Percentiles rank a stretch among this genome's conserved stretches.
These are phyloP conservation scores for Apiotrichum mycotoxinovorans DNA, from an alignment of 1,284 basidiomycete genomes.

Conservation along the genomic window DNA sequence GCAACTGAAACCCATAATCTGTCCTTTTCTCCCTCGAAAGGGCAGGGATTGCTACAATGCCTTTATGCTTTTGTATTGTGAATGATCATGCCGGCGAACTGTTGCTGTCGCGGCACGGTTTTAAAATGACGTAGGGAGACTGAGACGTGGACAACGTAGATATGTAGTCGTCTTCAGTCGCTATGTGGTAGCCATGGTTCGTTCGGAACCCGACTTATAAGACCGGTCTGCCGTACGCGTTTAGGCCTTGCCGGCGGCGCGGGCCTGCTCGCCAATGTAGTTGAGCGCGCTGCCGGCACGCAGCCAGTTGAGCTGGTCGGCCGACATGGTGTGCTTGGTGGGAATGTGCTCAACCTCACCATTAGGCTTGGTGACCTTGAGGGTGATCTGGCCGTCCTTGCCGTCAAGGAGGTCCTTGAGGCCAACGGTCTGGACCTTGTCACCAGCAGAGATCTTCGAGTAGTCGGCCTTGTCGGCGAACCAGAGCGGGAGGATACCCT, in stretches of 20 bases:
- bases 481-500: conserved; percentile 89
- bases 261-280: conserved; percentile 48
- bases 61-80: too few relatives aligned
- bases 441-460: conserved; percentile 72
- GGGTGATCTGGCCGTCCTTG: conserved; percentile 41
- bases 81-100: too few relatives aligned
- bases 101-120: too few relatives aligned
- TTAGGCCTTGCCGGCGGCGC: conserved; percentile 16
- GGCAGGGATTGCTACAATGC: too few relatives aligned
- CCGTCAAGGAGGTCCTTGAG: conserved; percentile 56
- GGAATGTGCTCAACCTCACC: conserved; percentile 66
- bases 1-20: too few relatives aligned
- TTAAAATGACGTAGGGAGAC: too few relatives aligned
- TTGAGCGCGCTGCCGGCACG: conserved; percentile 82
- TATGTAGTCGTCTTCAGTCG: neutral
- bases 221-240: neutral
- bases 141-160: neutral
- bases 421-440: conserved; percentile 61
- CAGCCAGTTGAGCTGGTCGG: conserved; percentile 84
- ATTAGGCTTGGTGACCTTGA: conserved; percentile 65
- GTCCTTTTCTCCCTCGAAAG: neutral
- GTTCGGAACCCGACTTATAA: neutral
- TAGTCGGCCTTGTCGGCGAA: conserved; percentile 85
- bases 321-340: conserved; percentile 81
- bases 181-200: neutral